phyloP scores from a whole-genome alignment of 176 grass and related monocot genomes.

The Carex cristatella region DNA sequence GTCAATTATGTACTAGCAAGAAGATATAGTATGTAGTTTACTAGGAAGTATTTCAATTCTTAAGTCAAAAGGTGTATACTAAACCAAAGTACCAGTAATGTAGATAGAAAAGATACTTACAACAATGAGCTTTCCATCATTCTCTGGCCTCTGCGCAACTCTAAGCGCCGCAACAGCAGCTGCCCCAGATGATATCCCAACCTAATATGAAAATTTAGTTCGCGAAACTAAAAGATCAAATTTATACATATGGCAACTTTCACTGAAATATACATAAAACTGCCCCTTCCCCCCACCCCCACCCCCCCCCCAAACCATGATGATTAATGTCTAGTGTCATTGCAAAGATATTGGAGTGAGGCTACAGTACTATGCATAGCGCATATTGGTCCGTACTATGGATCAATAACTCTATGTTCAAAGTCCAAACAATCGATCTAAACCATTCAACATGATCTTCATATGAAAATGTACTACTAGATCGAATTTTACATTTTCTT shows the following conservation, averaged over 20 bases:
- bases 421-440: no score
- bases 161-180: conserved; percentile 37
- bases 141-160: conserved; percentile 44
- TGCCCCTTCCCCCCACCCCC: no score
- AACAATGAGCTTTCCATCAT: conserved; percentile 44
- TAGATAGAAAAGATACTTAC: conserved; percentile 14
- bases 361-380: no score
- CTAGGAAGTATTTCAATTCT: background rate
- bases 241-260: background rate
- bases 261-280: background rate
- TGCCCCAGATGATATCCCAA: conserved; percentile 54
- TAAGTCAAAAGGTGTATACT: background rate
- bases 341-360: background rate
- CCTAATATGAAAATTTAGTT: conserved; percentile 10
- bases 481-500: no score
- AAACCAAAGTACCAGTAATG: background rate
- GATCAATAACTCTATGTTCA: no score
- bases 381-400: no score
- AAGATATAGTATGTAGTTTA: background rate
- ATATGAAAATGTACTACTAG: no score
- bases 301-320: background rate
- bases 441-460: no score
- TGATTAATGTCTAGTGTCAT: background rate
- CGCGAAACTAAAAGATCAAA: background rate
- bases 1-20: background rate